phyloP scores from a whole-genome alignment of 2,329 filamentous ascomycete species.

The Apiospora hydei region DNA sequence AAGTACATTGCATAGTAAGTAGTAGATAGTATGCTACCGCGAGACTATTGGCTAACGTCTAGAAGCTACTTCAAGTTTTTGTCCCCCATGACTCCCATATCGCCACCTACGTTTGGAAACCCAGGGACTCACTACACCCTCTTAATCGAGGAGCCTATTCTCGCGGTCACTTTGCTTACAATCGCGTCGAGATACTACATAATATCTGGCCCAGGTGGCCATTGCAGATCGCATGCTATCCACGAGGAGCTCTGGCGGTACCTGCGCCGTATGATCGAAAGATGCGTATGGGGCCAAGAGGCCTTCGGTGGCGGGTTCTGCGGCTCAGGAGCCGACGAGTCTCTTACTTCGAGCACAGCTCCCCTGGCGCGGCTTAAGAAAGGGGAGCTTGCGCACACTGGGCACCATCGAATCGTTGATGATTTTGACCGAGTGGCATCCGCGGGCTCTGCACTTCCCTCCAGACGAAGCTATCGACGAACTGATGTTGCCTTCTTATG shows the following conservation, averaged over 20 bases:
- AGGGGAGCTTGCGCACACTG: slow-evolving; percentile 84
- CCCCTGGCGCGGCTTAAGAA: slow-evolving; percentile 73
- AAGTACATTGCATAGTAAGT: slow-evolving; percentile 90
- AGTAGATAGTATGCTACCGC: slow-evolving; percentile 39
- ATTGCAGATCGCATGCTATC: slow-evolving; percentile 87
- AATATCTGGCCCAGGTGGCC: slow-evolving; percentile 79
- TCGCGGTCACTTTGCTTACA: slow-evolving; percentile 89
- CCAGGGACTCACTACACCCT: slow-evolving; percentile 82
- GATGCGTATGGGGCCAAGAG: slow-evolving; percentile 94
- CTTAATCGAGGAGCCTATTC: slow-evolving; percentile 88
- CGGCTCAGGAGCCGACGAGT: slow-evolving; percentile 71
- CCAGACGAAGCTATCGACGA: slow-evolving; percentile 78
- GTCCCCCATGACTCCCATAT: slow-evolving; percentile 91
- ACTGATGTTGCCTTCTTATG: slow-evolving; percentile 68
- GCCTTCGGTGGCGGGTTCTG: slow-evolving; percentile 91
- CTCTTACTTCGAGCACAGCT: slow-evolving; percentile 71
- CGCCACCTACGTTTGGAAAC: slow-evolving; percentile 86
- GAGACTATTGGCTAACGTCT: neutral
- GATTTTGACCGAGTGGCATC: slow-evolving; percentile 97
- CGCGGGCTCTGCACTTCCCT: slow-evolving; percentile 91
- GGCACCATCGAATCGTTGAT: slow-evolving; percentile 95
- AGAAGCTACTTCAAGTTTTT: slow-evolving; percentile 86
- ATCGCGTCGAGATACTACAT: slow-evolving; percentile 88
- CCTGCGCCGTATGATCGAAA: slow-evolving; percentile 91
- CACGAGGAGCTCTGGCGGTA: slow-evolving; percentile 97